Evolutionary conservation across 1,284 basidiomycete genomes (phyloP), one percentile per base, ranked within the genome.

Genomic region (Trichosporon sp.): DNA sequence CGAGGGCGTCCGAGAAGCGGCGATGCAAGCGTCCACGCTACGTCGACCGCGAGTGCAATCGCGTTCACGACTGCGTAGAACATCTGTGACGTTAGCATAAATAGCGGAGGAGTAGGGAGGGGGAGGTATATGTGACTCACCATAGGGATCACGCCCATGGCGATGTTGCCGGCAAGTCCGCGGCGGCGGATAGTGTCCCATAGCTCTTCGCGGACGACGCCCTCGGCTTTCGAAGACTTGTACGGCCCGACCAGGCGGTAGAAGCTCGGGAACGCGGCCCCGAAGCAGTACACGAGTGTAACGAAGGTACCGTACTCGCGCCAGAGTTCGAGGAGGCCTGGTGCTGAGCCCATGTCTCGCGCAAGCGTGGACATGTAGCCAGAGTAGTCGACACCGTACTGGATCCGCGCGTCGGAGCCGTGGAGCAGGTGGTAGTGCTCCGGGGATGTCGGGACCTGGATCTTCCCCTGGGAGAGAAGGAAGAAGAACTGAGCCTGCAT

Each of bases 401-500:
- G 87, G 71, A 90, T 89, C 8, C 89, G 81, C 0, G 87, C 85
- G 13, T 83, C 85, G 34, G 86, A 84, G 42, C 85, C 85, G 15
- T 87, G 85, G 6, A 90, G 83, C 3, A 90, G 82, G 73, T 89
- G 87, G 77, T 90, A 90, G 73, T 87, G 85, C 25, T 88, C 85
- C 3, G 83, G 83, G 0, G 87, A 81, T 1, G 87, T 79, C 0
- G 87, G 86, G 23, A 83, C 77, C 23, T 81, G 80, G 6, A 87
- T 81, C 65, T 84, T 79, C 2, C 82, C 80, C 69, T 85, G 85
- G 25, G 88, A 77, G 7, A 89, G 75, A 2, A 87, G 85, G 58
- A 87, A 86, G 87, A 88, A 89, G 70, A 89, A 86, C 78, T 89
- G 87, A 0, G 85, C 80, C 75, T 89, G 88, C 85, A 89, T 87